Percentiles rank a stretch among this genome's conserved stretches.
phyloP scores from a whole-genome alignment of 2,329 filamentous ascomycete species.

The Periconia macrospinosa region DNA sequence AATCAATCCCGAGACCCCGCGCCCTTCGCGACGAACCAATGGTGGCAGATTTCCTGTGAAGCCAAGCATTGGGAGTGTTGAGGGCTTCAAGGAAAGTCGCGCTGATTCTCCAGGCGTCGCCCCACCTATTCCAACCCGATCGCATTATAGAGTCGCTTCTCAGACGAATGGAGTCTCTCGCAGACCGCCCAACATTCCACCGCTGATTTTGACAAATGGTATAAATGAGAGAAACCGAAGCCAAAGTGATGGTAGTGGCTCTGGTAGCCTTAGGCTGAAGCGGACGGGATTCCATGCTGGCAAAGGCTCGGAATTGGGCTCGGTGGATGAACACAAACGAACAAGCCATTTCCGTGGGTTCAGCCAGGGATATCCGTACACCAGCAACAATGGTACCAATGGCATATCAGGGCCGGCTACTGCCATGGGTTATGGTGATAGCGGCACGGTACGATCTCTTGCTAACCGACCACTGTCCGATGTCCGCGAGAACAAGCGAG shows the following conservation, averaged over 20 bases:
- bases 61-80: conserved; percentile 68
- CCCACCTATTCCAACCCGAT: conserved; percentile 74
- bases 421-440: conserved; percentile 37
- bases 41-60: conserved; percentile 65
- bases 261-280: conserved; percentile 57
- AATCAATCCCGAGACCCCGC: conserved; percentile 74
- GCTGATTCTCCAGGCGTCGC: conserved; percentile 66
- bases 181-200: conserved; percentile 75
- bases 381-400: conserved; percentile 25
- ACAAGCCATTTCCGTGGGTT: conserved; percentile 60
- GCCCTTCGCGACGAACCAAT: conserved; percentile 61
- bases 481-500: conserved; percentile 58
- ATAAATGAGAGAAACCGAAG: conserved; percentile 67
- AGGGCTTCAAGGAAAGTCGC: conserved; percentile 59
- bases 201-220: conserved; percentile 65
- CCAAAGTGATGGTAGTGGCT: conserved; percentile 61
- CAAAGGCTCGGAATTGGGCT: conserved; percentile 58
- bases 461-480: conserved; percentile 57
- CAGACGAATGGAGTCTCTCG: conserved; percentile 65
- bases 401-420: conserved; percentile 36
- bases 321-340: conserved; percentile 55
- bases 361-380: conserved; percentile 57
- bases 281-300: conserved; percentile 63
- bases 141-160: conserved; percentile 76
- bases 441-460: conserved; percentile 35